Conservation (phyloP, 2,329 filamentous ascomycete species). For the Dryadomyces quercivorus region DNA sequence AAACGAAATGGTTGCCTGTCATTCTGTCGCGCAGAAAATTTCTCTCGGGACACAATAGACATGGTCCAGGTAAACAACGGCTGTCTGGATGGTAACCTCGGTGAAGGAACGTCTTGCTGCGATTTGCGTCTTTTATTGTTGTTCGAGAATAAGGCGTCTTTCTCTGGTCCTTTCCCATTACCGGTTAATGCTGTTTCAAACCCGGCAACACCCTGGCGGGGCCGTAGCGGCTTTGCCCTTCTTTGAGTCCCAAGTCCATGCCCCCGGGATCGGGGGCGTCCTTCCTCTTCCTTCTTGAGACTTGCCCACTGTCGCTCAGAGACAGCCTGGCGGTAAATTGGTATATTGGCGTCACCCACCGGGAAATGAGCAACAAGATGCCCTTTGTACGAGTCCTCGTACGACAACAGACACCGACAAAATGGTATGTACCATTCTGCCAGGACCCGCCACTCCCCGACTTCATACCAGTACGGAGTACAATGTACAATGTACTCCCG, state of each 20-base stretch:
- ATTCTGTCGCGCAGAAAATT: not conserved
- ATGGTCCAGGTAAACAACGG: too few species aligned
- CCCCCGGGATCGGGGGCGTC: slow-evolving; percentile 16
- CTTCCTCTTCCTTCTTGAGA: not conserved
- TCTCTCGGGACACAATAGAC: not conserved
- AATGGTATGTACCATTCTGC: too few species aligned
- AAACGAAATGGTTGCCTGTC: not conserved
- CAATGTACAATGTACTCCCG: too few species aligned
- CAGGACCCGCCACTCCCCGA: too few species aligned
- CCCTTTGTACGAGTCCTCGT: not conserved
- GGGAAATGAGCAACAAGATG: not conserved
- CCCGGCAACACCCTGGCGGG: slow-evolving; percentile 12
- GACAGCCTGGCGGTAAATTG: too few species aligned
- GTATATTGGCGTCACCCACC: too few species aligned
- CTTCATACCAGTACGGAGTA: not conserved
- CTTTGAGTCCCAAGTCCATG: slow-evolving; percentile 19
- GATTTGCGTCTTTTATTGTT: not conserved
- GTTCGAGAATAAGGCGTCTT: slow-evolving; percentile 1
- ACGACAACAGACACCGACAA: too few species aligned
- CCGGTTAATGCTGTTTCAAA: slow-evolving; percentile 7
- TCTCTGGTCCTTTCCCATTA: slow-evolving; percentile 7
- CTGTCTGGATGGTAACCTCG: too few species aligned
- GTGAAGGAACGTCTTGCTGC: too few species aligned
- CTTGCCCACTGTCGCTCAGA: not conserved
- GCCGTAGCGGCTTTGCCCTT: slow-evolving; percentile 11